Evolutionary conservation across 139 green algal genomes (phyloP).

Genomic region (Coelastrella sp.): DNA sequence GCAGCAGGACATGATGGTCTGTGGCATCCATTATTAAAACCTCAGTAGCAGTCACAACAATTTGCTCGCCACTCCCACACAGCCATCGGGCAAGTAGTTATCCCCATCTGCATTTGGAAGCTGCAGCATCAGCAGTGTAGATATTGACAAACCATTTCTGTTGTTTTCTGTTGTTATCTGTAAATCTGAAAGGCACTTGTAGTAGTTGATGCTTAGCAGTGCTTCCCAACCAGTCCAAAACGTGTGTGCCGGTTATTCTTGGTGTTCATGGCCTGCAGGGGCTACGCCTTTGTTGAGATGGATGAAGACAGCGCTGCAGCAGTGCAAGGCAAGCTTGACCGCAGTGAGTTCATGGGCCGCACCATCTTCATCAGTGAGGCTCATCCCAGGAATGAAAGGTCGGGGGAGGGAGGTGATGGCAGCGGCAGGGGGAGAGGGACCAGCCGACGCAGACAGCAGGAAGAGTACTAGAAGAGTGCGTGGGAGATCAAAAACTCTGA

Average conservation of each 20-base stretch:
- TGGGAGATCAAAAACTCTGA: no score
- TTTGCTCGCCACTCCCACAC: background rate
- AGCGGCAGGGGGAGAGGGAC: background rate
- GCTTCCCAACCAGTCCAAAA: background rate
- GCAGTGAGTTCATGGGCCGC: constrained; percentile 37
- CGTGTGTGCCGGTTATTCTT: no score
- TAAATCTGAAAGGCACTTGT: background rate
- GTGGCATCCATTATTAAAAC: background rate
- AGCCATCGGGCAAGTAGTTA: background rate
- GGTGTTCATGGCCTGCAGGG: no score
- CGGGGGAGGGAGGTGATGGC: background rate
- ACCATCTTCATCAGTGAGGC: constrained; percentile 31
- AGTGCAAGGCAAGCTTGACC: background rate
- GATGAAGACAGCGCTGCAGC: constrained; percentile 2
- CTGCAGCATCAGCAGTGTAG: no score
- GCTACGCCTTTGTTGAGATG: constrained; percentile 45
- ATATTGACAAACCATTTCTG: background rate
- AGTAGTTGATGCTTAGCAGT: background rate
- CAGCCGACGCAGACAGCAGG: no score
- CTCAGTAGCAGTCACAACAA: background rate
- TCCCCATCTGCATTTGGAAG: background rate
- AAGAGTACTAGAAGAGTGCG: no score
- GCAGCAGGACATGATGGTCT: background rate
- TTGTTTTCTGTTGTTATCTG: background rate
- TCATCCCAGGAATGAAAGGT: background rate